Base-by-base conservation (phyloP, 495 filamentous ascomycete genomes). In the Penicillium arizonense region DNA sequence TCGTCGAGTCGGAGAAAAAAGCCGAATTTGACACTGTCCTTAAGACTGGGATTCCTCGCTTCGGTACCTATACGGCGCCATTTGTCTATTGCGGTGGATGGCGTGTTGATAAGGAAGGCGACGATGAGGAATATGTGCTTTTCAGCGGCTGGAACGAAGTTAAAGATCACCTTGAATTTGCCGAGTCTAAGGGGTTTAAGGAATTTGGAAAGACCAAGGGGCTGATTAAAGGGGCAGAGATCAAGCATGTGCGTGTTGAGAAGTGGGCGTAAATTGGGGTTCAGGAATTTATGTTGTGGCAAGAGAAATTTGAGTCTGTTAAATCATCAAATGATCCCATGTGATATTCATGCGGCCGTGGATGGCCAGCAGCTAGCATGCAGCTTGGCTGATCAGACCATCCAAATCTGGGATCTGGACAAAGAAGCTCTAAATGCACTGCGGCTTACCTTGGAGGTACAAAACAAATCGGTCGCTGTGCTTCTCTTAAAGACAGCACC, bases 1-100 rank as follows among this genome's bases (percentile, higher is more conserved):
- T 76, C 14, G 56, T 85, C n/a, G 48, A 67, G 5, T 14, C 56
- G 0, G 65, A 53, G 9, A 68, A 77, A 20, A 79, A 73, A 47
- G 56, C 55, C 8, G 68, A 55, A 1, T 80, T 83, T 49, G 61
- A 67, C 0, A 53, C 45, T 26, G 55, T 47, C 8, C 77, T 76
- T 52, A 48, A 56, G 0, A 54, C 65, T 9, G 67, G 55, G 0
- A 66, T 65, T 26, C 55, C 55, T 3, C 34, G 68, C 32, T 40
- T 81, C 23, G 68, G 74, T 26, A 60, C 47, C 0, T 8, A 1
- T 51, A 68, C 64, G 5, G 62, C 69, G 4, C 73, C 74, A 4
- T 55, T 58, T 23, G n/a, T 36, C 12, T 33, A 13, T 5, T 41
- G 37, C 9, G 39, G 48, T 50, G 38, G 16, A 11, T 50, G 48